These are phyloP conservation scores for Xylaria sp. DNA, from an alignment of 2,329 filamentous ascomycete genomes.

Conservation along the genomic window DNA sequence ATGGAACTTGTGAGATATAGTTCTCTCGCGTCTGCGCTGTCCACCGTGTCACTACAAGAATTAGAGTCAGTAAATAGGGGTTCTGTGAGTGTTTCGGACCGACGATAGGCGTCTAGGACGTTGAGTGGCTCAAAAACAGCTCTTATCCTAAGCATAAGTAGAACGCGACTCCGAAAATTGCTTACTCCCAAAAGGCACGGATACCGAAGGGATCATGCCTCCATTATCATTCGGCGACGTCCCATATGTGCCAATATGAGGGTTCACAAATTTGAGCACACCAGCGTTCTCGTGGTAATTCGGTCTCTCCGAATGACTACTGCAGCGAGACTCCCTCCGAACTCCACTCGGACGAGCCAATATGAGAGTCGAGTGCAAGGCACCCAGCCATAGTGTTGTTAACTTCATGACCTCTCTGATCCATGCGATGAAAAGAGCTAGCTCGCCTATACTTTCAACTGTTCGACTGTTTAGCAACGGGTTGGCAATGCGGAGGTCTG, in stretches of 20 bases:
- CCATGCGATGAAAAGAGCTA: not conserved
- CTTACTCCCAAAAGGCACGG: conserved; percentile 52
- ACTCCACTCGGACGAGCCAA: conserved; percentile 7
- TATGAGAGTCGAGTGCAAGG: conserved; percentile 7
- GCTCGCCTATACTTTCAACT: not conserved
- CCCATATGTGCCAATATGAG: conserved; percentile 50
- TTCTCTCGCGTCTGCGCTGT: conserved; percentile 60
- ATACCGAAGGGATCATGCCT: conserved; percentile 53
- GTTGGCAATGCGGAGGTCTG: not conserved
- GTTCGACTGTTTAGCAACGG: not conserved
- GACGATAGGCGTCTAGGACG: not conserved
- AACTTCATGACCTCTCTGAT: conserved; percentile 21
- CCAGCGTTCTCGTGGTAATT: conserved; percentile 47
- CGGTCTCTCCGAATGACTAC: not conserved
- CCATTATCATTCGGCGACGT: conserved; percentile 49
- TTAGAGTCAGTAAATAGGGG: not conserved
- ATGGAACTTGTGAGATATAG: conserved; percentile 60
- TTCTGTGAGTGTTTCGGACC: not conserved
- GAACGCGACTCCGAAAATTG: not conserved
- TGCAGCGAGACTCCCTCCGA: not conserved
- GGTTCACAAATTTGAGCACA: conserved; percentile 49
- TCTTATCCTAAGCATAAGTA: not conserved
- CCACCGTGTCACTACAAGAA: conserved; percentile 58
- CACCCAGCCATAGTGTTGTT: conserved; percentile 24
- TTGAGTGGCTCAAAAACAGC: not conserved